Base-by-base conservation (phyloP, 2,329 filamentous ascomycete genomes). In the Colletotrichum sp. region DNA sequence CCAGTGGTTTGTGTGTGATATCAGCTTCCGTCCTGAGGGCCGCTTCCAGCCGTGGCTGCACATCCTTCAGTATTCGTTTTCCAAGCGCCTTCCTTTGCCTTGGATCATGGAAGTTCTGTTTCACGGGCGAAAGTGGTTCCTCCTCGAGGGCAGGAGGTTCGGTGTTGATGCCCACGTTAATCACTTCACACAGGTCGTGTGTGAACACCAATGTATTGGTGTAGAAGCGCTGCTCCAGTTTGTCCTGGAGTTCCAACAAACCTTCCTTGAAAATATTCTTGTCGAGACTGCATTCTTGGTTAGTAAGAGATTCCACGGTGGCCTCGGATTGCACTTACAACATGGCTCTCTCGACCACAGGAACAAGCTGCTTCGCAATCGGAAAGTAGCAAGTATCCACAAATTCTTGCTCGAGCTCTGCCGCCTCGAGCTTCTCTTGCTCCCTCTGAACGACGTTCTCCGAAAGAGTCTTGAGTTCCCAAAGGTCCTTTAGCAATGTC, bases 311-410 rank as follows among this genome's bases (percentile, higher is more conserved):
- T 18, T 15, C 24, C 32, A 73, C 26, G 36, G 1, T 64, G 56
- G 7, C 13, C 55, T 10, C 52, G 18, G 38, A 48, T 58, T 38
- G 52, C 71, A 91, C 96, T 91, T 90, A 98, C 95, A 88, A 88
- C 81, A 94, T 89, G 12, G 95, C 95, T 84, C 94, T 95, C 55
- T 96, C 93, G 66, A 98, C 88, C 32, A 97, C 93, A 6, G 95
- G 94, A 81, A 90, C 90, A 26, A 99, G 89, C 66, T 97, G 86
- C 79, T 93, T 93, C 71, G 93, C 91, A 16, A 98, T 91, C 1
- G 97, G 97, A 79, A 98, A 98, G 85, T 98, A 99, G 79, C 97
- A 94, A 43, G 92, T 94, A 82, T 98, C 94, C 34, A 98, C 91
- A 80, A 98, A 93, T 76, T 93, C 92, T 79, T 92, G 92, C 80